Percentiles rank a stretch among this genome's conserved stretches.
These are phyloP conservation scores for Xylariaceae sp. DNA, from an alignment of 2,329 filamentous ascomycete species.

Conservation along the genomic window DNA sequence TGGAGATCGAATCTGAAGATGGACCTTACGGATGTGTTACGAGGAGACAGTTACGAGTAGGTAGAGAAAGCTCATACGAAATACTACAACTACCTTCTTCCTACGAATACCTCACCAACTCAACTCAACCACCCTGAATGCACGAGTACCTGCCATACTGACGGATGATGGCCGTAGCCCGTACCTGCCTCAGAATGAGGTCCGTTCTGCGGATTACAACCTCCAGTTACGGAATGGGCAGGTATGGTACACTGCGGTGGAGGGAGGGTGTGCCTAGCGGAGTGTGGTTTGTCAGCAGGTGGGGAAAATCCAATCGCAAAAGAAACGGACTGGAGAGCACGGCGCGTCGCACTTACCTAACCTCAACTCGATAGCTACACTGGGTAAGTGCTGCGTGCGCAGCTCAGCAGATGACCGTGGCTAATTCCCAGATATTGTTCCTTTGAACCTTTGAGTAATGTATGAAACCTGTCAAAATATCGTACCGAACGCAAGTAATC, in stretches of 20 bases:
- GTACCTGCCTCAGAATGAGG: not conserved
- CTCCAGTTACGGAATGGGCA: not conserved
- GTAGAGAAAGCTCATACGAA: no score
- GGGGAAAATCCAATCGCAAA: not conserved
- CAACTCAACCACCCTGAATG: no score
- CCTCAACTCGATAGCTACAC: not conserved
- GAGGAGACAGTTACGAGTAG: not conserved
- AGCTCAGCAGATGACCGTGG: not conserved
- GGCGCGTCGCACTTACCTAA: no score
- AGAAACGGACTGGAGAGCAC: no score
- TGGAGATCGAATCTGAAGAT: not conserved
- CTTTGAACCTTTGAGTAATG: not conserved
- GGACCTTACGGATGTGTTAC: not conserved
- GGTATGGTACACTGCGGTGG: not conserved
- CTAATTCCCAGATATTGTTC: not conserved
- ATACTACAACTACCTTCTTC: no score
- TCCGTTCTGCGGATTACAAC: no score
- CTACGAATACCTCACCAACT: no score
- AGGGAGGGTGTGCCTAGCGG: not conserved
- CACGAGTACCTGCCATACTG: no score
- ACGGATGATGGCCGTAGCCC: not conserved
- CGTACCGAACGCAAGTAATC: not conserved
- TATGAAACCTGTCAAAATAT: not conserved
- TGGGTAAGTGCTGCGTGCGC: not conserved
- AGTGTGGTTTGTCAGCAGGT: slow-evolving; percentile 15